Base-by-base conservation (phyloP, 2,329 filamentous ascomycete species). In the Cladosporium sp. region DNA sequence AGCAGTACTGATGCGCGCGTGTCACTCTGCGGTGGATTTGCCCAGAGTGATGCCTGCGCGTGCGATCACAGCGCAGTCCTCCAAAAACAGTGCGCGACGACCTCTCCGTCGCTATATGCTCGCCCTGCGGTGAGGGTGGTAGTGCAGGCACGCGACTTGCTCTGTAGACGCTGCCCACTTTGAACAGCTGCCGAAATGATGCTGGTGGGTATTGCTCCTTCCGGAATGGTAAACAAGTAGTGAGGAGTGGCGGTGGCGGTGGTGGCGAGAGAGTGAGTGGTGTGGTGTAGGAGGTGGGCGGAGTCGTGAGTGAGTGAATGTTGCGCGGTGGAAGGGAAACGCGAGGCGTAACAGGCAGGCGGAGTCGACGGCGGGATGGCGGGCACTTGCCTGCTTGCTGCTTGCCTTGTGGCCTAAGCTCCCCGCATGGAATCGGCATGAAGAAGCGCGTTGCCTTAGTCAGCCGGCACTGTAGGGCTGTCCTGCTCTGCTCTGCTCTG, bases 51-150 rank as follows among this genome's bases (percentile, higher is more conserved):
- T 57, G 30, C 41, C 14, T 47, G 61, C 36, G 21, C 51, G 24
- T 51, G 61, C 61, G 61, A 49, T 55, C 61, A 57, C 49, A 24
- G 51, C 24, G 61, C 36, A 24, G 28, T 57, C 61, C 61, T 64
- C 61, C 61, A 55, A 57, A 15, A 15, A 21, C 51, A 6, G 36
- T 47, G 34, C 61, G 61, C 61, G 61, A 57, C 61, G 34, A 54
- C 18, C 55, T 10, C 15, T 47, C 36, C 26, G 47, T 24, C 49
- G 54, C 49, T 24, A 52, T 51, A 54, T 62, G 41, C 41, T 38
- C 30, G 51, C 61, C 51, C 15, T 32, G 28, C 28, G 18, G 44
- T 54, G 30, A 32, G 18, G 47, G 60, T 21, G 44, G 26, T 49
- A 14, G 12, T 10, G 61, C 18, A 32, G 32, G 26, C 61, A 64